These are phyloP conservation scores for Metarhizium anisopliae DNA, from an alignment of 2,329 filamentous ascomycete genomes.

Conservation along the genomic window DNA sequence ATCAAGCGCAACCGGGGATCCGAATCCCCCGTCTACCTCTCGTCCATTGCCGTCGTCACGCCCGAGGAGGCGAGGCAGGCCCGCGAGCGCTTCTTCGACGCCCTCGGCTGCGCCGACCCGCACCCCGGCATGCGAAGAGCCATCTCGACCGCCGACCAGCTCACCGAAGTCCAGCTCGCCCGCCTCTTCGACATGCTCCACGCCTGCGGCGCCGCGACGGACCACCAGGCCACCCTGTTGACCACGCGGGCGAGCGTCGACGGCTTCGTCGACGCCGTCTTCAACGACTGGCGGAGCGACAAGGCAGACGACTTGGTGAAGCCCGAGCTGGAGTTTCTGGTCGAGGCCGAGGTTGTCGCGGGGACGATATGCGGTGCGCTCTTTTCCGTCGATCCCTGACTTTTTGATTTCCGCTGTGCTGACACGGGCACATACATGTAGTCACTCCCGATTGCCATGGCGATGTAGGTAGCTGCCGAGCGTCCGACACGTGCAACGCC, in stretches of 20 bases:
- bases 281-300: constrained; percentile 17
- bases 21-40: constrained; percentile 11
- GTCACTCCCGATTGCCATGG: constrained; percentile 2
- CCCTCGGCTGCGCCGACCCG: constrained; percentile 13
- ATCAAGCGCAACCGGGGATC: constrained; percentile 8
- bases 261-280: constrained; percentile 21
- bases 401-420: not conserved
- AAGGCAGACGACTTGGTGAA: constrained; percentile 6
- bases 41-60: not conserved
- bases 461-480: constrained; percentile 9
- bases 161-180: constrained; percentile 18
- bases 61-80: constrained; percentile 2
- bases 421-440: not conserved
- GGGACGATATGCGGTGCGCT: constrained; percentile 20
- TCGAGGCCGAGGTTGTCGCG: constrained; percentile 17
- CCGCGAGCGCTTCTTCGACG: constrained; percentile 14
- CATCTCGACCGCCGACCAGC: constrained; percentile 16
- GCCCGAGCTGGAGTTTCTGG: constrained; percentile 19
- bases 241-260: constrained; percentile 22
- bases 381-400: not conserved
- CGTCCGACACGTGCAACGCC: constrained; percentile 9
- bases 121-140: constrained; percentile 10
- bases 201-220: constrained; percentile 19
- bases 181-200: constrained; percentile 24
- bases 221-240: constrained; percentile 11